phyloP scores from a whole-genome alignment of 1,139 yeast genomes.

The Kluyveromyces sp. region DNA sequence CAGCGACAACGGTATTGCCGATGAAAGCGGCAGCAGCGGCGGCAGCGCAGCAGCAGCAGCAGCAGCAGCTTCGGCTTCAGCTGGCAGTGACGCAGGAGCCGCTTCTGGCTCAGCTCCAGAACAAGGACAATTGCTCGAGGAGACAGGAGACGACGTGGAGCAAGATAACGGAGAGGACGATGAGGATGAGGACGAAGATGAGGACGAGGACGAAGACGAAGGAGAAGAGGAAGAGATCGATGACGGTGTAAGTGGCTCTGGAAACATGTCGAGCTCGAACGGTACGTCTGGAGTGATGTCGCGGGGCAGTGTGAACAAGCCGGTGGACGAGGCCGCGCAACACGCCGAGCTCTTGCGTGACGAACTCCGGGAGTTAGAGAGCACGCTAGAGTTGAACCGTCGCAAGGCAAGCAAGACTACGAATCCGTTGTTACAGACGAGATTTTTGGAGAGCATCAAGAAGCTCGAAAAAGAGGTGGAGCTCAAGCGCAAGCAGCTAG shows the following conservation, averaged over 20 bases:
- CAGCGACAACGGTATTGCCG: neutral
- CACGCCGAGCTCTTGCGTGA: constrained; percentile 75
- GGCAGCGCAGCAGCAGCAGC: constrained; percentile 9
- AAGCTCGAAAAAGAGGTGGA: constrained; percentile 80
- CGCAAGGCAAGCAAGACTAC: constrained; percentile 69
- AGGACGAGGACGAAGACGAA: constrained; percentile 46
- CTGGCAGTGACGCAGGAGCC: no score
- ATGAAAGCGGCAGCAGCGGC: neutral
- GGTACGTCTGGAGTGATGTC: neutral
- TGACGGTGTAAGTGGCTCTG: constrained; percentile 37
- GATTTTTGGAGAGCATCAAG: constrained; percentile 74
- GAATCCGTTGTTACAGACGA: constrained; percentile 79
- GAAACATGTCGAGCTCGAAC: constrained; percentile 7
- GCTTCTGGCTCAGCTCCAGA: constrained; percentile 28
- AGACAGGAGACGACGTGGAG: constrained; percentile 31
- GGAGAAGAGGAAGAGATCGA: constrained; percentile 49
- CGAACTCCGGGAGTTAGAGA: constrained; percentile 76
- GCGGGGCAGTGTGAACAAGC: constrained; percentile 12
- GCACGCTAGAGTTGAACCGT: constrained; percentile 69
- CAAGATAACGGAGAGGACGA: constrained; percentile 40
- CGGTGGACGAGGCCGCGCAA: constrained; percentile 39
- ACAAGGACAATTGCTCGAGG: constrained; percentile 26
- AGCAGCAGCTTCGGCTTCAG: constrained; percentile 26
- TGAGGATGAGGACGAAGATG: constrained; percentile 46
- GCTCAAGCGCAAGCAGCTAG: constrained; percentile 64